Evolutionary conservation across 805 yeast genomes (phyloP).

Genomic region (Brettanomyces naardenensis): DNA sequence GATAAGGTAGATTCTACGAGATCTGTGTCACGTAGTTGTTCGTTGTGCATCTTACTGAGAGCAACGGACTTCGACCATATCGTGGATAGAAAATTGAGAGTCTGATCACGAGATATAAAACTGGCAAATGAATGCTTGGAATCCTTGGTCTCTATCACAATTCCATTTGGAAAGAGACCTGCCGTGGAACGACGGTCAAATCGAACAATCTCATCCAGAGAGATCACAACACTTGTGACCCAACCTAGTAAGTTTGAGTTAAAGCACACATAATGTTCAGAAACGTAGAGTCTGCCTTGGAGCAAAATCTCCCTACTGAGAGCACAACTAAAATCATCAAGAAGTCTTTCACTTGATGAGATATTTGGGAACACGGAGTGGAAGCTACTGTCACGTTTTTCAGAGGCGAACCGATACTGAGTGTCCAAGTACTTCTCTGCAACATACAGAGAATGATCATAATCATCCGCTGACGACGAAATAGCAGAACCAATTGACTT

Average conservation of each 20-base stretch:
- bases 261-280: constrained; percentile 76
- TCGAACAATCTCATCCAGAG: constrained; percentile 58
- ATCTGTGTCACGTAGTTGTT: constrained; percentile 19
- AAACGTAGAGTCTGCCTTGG: constrained; percentile 81
- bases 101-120: constrained; percentile 72
- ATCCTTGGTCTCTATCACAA: constrained; percentile 56
- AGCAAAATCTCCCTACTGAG: constrained; percentile 75
- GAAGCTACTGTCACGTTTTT: constrained; percentile 62
- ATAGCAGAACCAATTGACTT: too few relatives aligned
- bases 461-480: constrained; percentile 7
- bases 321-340: constrained; percentile 90
- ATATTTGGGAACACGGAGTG: constrained; percentile 65
- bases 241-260: constrained; percentile 84
- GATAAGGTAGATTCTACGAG: constrained; percentile 13
- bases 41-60: constrained; percentile 21
- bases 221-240: constrained; percentile 74
- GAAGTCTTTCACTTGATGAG: constrained; percentile 58
- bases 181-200: constrained; percentile 82
- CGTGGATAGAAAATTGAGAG: constrained; percentile 59
- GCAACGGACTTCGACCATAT: constrained; percentile 51
- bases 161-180: constrained; percentile 88
- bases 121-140: constrained; percentile 78
- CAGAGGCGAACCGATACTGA: constrained; percentile 54
- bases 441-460: constrained; percentile 40
- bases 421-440: constrained; percentile 55